Base-by-base conservation (phyloP, 495 filamentous ascomycete species). In the Rostrohypoxylon terebratum region DNA sequence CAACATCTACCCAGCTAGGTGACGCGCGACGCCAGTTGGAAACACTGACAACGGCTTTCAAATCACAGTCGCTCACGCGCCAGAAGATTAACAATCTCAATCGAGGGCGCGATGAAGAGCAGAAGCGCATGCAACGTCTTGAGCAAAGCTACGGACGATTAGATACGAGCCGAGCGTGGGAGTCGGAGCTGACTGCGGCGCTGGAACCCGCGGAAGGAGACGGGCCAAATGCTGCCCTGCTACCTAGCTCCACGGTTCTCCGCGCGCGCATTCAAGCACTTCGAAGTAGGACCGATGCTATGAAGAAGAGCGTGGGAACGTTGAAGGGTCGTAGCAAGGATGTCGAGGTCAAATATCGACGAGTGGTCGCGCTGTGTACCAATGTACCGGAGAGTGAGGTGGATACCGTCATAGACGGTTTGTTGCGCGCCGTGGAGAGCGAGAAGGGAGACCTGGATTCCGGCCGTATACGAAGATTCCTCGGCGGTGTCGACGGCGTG, bases 1-100 rank as follows among this genome's bases (percentile, higher is more conserved):
- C 94, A 33, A 88, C 91, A 4, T 94, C 93, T n/a, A 86, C 91
- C 38, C 88, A 89, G 34, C 85, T 96, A 8, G 90, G 90, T 64
- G 89, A 92, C 58, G 90, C 93, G 59, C 90, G 92, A 47, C 89
- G 89, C 61, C 85, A 85, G 18, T 81, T 94, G 8, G 89, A 94
- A 54, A 82, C 82, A 11, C 80, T 96, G 25, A 91, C 91, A 68
- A 81, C 82, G 2, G 87, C 87, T 59, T 80, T 87, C 23, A 80
- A 79, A 48, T 79, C 79, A 2, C 84, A 85, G 47, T 79, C 82
- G 16, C 76, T 85, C 0, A 76, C 82, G 0, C 76, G 82, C 10
- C 83, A 84, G 50, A 83, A 78, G 58, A 78, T 85, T 0, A 48
- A 75, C 65, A 88, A 88, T 69, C 76, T 87, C n/a, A 77, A 78